Evolutionary conservation across 2,329 filamentous ascomycete species (phyloP).

Genomic region (Simplicillium sp.): DNA sequence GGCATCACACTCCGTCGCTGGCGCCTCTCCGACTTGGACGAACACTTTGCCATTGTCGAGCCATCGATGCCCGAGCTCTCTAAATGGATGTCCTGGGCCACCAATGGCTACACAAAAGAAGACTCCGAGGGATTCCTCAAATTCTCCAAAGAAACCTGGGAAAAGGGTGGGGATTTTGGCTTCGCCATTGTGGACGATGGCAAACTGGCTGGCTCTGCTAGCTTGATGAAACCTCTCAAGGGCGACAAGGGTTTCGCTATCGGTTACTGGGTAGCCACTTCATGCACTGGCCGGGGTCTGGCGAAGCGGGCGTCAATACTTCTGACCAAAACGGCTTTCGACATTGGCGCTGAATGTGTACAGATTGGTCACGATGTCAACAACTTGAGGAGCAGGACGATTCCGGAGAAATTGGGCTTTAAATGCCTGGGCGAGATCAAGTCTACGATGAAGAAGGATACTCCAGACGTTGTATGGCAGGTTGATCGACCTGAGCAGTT

Average conservation of each 20-base stretch:
- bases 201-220: not conserved
- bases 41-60: not conserved
- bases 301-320: not conserved
- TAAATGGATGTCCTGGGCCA: not conserved
- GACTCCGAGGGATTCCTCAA: not conserved
- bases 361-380: not conserved
- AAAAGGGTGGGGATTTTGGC: not conserved
- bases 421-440: no score
- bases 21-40: not conserved
- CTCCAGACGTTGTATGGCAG: no score
- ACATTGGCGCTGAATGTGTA: not conserved
- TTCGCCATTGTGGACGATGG: not conserved
- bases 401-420: not conserved
- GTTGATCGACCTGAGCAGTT: no score
- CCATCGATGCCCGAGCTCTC: not conserved
- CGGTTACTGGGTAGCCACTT: not conserved
- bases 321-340: not conserved
- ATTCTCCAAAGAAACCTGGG: not conserved
- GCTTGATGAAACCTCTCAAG: not conserved
- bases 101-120: not conserved
- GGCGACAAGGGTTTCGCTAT: not conserved
- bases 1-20: not conserved
- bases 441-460: no score
- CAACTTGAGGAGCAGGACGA: not conserved
- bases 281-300: not conserved